Base-by-base conservation (phyloP, 495 filamentous ascomycete species). In the Penicillium antarcticum region DNA sequence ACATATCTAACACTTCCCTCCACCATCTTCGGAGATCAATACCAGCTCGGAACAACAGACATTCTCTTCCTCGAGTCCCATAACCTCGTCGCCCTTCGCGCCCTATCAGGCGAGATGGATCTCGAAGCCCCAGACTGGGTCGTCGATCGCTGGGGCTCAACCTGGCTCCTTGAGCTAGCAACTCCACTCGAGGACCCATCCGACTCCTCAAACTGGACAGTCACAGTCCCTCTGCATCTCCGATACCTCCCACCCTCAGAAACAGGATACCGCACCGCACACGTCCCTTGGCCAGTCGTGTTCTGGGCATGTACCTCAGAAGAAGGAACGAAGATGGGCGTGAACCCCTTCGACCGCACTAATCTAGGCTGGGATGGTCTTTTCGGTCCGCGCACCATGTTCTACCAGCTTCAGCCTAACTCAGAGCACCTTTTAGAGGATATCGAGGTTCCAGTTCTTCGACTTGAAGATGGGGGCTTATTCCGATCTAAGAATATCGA, bases 41-140 rank as follows among this genome's bases (percentile, higher is more conserved):
- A 97, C 67, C 88, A 91, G 58, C 79, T 95, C 49, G 80, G 73
- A 35, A 72, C 76, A 4, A 65, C 65, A 11, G 88, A 92, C 65
- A 67, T 75, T 6, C 75, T 92, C 33, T 87, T 90, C 70, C 77
- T 92, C 31, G 53, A 79, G 16, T 89, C 88, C 2, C 88, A 95
- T 42, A 87, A 91, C 58, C 72, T 98, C 39, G 76, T 74, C 19
- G 69, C 78, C 1, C 67, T 97, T 35, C 83, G 80, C 35, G 82
- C 82, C 45, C 77, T 88, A 39, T 80, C 84, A 33, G 85, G 89
- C 35, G 89, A 89, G 37, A 89, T 90, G 3, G 94, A 97, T 56
- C 90, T 98, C 41, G 94, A 98, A 69, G 90, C 90, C 0, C 94
- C 94, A 9, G 85, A 86, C 55, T 98, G 94, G 77, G 82, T 82